Evolutionary conservation across 1,284 basidiomycete species (phyloP).

Genomic region (Boletus chippewaensis): DNA sequence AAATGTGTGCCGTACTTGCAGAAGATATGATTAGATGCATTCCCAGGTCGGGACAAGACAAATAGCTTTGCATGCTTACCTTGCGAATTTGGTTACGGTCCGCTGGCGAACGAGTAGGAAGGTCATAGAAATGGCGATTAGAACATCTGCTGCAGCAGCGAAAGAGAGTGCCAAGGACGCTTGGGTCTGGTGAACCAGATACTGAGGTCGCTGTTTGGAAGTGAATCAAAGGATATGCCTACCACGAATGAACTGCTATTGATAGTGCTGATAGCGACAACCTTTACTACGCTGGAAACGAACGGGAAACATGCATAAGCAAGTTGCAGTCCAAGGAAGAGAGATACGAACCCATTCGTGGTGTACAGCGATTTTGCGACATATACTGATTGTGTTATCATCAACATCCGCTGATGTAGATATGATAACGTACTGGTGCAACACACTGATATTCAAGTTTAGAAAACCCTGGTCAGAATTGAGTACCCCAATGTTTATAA

Average conservation of each 20-base stretch:
- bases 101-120: conserved; percentile 8
- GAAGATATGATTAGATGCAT: neutral
- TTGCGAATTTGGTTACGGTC: neutral
- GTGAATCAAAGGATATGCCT: neutral
- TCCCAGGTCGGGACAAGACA: too few relatives aligned
- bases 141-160: conserved; percentile 5
- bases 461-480: neutral
- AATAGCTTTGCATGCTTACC: neutral
- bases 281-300: neutral
- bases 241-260: neutral
- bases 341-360: neutral
- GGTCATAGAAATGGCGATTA: conserved; percentile 7
- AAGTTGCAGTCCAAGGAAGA: neutral
- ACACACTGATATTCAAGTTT: neutral
- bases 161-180: neutral
- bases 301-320: neutral
- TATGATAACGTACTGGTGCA: neutral
- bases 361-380: neutral
- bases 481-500: too few relatives aligned
- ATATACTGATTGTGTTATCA: neutral
- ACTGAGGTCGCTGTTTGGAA: neutral
- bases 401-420: neutral
- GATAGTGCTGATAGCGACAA: neutral
- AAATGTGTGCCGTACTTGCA: neutral
- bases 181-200: neutral